Evolutionary conservation across 441 rosid genomes (phyloP), one percentile per base, ranked within the genome.

Genomic region (Flueggea neowawraea): DNA sequence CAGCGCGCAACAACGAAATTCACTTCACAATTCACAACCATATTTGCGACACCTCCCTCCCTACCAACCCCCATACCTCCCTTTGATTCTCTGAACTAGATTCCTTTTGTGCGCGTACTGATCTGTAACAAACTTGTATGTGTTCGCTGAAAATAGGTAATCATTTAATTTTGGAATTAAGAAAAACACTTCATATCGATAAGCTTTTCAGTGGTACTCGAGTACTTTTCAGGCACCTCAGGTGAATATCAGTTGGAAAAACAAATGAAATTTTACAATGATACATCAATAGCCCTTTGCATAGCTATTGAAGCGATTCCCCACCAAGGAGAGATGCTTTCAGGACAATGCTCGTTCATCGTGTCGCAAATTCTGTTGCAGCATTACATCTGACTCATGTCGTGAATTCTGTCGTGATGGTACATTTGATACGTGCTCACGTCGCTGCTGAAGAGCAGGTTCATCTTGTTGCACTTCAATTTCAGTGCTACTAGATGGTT

Each of bases 401-500:
- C 36, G 62, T 32, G 59, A 63, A 66, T 63, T 70, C 72, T 41
- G 75, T 62, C 59, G 64, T 33, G 14, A 60, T 16, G 51, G 64
- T 14, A 39, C 33, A 16, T 64, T 71, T 16, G 62, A 61, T 28
- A 52, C 66, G 57, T 61, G 80, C 36, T 47, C 67, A 45, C 7
- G 67, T 57, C 41, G 75, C 55, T 64, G 72, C 62, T 31, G 67
- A 57, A 57, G 69, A 50, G 33, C 63, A 5, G 57, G 67, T 53
- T 49, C 71, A 50, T 74, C 78, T 9, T 55, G 75, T 54, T 60
- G 76, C 62, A 60, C 58, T 61, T 75, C 83, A 0, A 63, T 62
- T 22, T 83, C 91, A 17, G 84, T 63, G 68, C 90, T 78, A 44
- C 77, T 76, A 31, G 98, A 88, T 50, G 98, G 98, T 74, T 84